Percentiles rank a stretch among this genome's conserved stretches.
Conservation (phyloP, 495 filamentous ascomycete genomes). For the Barbatosphaeria neglecta region DNA sequence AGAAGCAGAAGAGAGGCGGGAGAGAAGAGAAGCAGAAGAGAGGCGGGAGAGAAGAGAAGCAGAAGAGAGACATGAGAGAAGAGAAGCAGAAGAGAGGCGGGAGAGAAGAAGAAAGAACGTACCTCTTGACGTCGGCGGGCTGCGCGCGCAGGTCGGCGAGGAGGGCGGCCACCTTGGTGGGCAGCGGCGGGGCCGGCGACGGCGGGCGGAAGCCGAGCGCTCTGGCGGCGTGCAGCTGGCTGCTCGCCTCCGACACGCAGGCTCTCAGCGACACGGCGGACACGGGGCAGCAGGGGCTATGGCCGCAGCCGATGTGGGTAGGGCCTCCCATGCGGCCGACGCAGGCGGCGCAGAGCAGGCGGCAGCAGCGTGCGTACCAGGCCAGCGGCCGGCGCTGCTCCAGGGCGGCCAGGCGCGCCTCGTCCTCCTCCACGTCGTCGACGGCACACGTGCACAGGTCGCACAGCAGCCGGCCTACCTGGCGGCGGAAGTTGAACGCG, state of each 20-base stretch:
- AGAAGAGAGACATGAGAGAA: no score
- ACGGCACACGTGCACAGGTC: neutral
- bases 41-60: no score
- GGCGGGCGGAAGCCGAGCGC: neutral
- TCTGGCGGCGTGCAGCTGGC: neutral
- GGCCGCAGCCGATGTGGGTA: slow-evolving; percentile 14
- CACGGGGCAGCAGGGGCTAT: slow-evolving; percentile 8
- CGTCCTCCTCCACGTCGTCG: neutral
- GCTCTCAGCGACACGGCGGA: slow-evolving; percentile 9
- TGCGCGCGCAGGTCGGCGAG: slow-evolving; percentile 7
- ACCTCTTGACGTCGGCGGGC: slow-evolving; percentile 15
- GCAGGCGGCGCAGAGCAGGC: slow-evolving; percentile 11
- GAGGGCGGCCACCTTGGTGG: slow-evolving; percentile 17
- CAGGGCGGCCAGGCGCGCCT: no score
- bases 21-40: no score
- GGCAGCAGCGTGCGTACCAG: slow-evolving; percentile 8
- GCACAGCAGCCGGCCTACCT: slow-evolving; percentile 4
- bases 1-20: no score
- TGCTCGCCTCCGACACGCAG: slow-evolving; percentile 6
- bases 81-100: neutral
- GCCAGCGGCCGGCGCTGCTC: neutral
- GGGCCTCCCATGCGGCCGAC: neutral
- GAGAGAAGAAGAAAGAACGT: neutral
- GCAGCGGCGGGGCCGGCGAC: neutral
- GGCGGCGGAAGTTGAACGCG: slow-evolving; percentile 12